These are phyloP conservation scores for Epichloe gansuensis DNA, from an alignment of 2,329 filamentous ascomycete species.

Conservation along the genomic window DNA sequence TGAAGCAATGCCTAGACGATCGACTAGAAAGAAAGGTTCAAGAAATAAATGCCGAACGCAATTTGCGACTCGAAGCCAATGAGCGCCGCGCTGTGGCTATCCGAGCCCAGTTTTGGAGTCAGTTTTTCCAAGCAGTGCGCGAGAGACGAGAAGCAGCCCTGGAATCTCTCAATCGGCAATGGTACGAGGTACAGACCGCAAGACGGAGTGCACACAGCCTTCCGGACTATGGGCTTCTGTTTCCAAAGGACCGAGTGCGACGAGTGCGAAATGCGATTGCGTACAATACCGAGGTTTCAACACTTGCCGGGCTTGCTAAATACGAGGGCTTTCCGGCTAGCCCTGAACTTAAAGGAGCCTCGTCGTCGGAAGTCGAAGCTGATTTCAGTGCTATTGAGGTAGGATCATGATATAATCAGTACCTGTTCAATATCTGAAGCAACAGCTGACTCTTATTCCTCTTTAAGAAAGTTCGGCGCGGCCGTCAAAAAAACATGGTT, in stretches of 20 bases:
- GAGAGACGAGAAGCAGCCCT: constrained; percentile 71
- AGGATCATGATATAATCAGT: constrained; percentile 8
- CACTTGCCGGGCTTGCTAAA: constrained; percentile 82
- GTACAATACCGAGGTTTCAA: constrained; percentile 90
- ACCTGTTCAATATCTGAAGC: not conserved
- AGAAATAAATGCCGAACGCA: constrained; percentile 59
- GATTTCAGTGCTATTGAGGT: constrained; percentile 86
- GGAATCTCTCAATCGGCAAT: constrained; percentile 71
- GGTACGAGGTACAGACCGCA: constrained; percentile 86
- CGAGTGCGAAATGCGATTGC: constrained; percentile 75
- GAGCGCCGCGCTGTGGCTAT: constrained; percentile 66
- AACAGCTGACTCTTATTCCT: constrained; percentile 10
- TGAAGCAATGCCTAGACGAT: constrained; percentile 76
- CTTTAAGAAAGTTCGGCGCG: constrained; percentile 21
- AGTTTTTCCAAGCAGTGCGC: constrained; percentile 78
- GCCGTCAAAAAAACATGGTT: constrained; percentile 25
- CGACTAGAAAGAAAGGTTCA: constrained; percentile 69
- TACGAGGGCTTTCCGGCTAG: constrained; percentile 93
- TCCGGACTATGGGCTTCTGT: constrained; percentile 69
- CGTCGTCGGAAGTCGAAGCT: constrained; percentile 62
- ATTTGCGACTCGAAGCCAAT: constrained; percentile 61
- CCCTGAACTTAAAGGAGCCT: constrained; percentile 66
- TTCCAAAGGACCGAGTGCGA: constrained; percentile 62
- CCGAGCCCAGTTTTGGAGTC: constrained; percentile 73
- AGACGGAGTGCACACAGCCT: constrained; percentile 69